These are phyloP conservation scores for Thelephora aurantiotincta DNA, from an alignment of 768 basidiomycete species.

Conservation along the genomic window DNA sequence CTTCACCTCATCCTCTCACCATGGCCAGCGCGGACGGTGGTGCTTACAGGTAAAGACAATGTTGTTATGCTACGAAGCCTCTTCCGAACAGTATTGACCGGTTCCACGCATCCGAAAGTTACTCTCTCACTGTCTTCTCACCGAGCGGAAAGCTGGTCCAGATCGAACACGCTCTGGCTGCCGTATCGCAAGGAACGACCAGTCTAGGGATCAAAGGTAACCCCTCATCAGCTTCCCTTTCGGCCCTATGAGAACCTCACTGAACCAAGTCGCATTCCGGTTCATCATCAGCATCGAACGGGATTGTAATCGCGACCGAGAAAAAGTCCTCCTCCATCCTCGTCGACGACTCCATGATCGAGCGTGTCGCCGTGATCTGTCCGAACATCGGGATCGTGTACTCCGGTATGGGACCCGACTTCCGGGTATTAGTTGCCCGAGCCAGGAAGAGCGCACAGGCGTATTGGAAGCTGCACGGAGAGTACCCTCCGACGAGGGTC, in stretches of 20 bases:
- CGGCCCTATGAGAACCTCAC: constrained; percentile 7
- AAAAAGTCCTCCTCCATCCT: constrained; percentile 98
- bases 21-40: constrained; percentile 66
- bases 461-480: constrained; percentile 98
- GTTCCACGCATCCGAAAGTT: constrained; percentile 32
- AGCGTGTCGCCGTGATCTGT: constrained; percentile 94
- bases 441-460: constrained; percentile 97
- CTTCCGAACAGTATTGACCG: background rate
- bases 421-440: constrained; percentile 83
- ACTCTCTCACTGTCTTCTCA: constrained; percentile 98
- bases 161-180: constrained; percentile 98
- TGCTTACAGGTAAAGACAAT: constrained; percentile 14
- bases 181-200: constrained; percentile 89
- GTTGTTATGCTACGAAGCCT: constrained; percentile 2
- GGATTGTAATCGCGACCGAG: constrained; percentile 98
- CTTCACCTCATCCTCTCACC: constrained; percentile 7
- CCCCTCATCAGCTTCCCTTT: constrained; percentile 6
- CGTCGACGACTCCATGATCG: constrained; percentile 95
- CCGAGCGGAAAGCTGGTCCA: constrained; percentile 98
- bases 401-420: constrained; percentile 99
- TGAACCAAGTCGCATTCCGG: background rate
- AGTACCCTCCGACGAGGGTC: constrained; percentile 94
- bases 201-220: constrained; percentile 97
- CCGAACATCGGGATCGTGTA: constrained; percentile 99
- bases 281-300: constrained; percentile 70